These are phyloP conservation scores for Fraxinus excelsior DNA, from an alignment of 257 asterid species.

Conservation along the genomic window DNA sequence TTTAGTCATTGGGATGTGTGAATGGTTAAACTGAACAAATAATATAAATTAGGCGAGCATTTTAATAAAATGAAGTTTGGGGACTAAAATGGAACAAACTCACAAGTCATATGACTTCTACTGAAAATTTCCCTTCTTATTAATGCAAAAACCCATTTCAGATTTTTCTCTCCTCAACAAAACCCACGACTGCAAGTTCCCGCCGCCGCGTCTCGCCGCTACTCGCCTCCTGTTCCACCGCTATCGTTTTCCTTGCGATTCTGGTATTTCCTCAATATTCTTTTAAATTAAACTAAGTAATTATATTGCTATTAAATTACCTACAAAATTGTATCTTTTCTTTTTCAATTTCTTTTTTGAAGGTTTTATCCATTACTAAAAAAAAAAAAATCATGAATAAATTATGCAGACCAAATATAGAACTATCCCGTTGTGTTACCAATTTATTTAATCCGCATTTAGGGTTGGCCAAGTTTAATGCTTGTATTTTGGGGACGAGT, in stretches of 20 bases:
- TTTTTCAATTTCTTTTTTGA: slow-evolving; percentile 2
- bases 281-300: background rate
- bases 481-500: slow-evolving; percentile 15
- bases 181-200: background rate
- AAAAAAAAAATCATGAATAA: slow-evolving; percentile 34
- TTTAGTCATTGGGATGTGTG: no score
- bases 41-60: no score
- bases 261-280: background rate
- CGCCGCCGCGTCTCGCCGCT: background rate
- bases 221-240: background rate
- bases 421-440: slow-evolving; percentile 26
- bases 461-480: slow-evolving; percentile 11
- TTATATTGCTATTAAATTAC: background rate
- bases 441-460: slow-evolving; percentile 22
- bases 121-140: no score
- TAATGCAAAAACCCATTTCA: no score
- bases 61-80: no score
- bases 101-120: no score
- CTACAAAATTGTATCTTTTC: background rate
- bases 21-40: no score
- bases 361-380: slow-evolving; percentile 18
- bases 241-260: background rate
- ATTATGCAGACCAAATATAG: slow-evolving; percentile 37
- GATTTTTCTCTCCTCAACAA: no score
- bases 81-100: no score